Conservation (phyloP, 2,329 filamentous ascomycete genomes). For the Colletotrichum godetiae region DNA sequence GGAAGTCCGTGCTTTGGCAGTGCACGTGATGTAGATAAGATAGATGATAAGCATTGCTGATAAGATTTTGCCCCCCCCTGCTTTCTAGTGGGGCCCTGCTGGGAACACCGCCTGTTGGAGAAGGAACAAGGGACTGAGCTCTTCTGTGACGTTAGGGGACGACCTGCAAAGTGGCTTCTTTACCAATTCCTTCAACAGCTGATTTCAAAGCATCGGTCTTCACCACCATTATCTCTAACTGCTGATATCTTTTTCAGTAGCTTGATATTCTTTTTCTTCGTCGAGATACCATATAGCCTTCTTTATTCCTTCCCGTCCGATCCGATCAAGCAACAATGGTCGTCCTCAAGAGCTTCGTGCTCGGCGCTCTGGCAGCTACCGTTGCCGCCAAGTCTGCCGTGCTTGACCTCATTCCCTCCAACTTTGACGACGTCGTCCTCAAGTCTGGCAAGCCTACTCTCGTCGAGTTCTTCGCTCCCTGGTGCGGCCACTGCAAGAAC, state of each 20-base stretch:
- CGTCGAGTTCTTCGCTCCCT: slow-evolving; percentile 98
- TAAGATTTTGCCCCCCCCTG: not conserved
- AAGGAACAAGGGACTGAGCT: slow-evolving; percentile 15
- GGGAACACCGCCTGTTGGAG: not conserved
- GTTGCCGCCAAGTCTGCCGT: slow-evolving; percentile 83
- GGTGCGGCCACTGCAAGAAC: slow-evolving; percentile 99
- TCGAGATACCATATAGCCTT: not conserved
- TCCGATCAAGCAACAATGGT: slow-evolving; percentile 56
- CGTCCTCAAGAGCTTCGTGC: slow-evolving; percentile 69
- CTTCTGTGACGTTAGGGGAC: slow-evolving; percentile 28
- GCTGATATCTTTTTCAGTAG: slow-evolving; percentile 12
- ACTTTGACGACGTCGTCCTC: slow-evolving; percentile 92
- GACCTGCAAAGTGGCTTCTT: slow-evolving; percentile 51
- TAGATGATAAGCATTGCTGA: not conserved
- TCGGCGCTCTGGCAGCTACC: slow-evolving; percentile 64
- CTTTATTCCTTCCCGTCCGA: not conserved
- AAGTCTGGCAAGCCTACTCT: slow-evolving; percentile 95
- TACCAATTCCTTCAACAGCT: slow-evolving; percentile 30
- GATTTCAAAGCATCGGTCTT: slow-evolving; percentile 49
- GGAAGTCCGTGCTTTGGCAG: not conserved
- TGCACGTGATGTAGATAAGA: not conserved
- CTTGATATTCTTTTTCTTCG: slow-evolving; percentile 20
- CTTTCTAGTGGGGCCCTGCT: not conserved
- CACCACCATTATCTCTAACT: slow-evolving; percentile 1
- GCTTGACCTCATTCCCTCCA: slow-evolving; percentile 86